phyloP scores from a whole-genome alignment of 805 yeast species.

The Ogataea paraovalis region DNA sequence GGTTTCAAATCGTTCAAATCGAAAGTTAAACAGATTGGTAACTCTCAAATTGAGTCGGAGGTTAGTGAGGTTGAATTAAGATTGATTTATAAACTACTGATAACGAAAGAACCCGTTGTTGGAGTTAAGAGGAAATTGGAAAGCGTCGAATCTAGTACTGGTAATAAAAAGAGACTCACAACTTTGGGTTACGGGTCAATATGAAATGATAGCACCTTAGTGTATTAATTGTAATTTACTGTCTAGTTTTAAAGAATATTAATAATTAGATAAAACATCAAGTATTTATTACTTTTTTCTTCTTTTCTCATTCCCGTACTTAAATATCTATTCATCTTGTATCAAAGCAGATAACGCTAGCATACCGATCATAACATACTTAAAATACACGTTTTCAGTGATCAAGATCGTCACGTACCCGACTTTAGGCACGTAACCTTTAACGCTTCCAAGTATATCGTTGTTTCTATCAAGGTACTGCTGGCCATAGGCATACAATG shows the following conservation, averaged over 20 bases:
- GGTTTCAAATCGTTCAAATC: constrained; percentile 10
- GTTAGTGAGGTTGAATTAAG: constrained; percentile 15
- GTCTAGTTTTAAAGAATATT: too few species aligned
- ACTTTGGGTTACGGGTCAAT: constrained; percentile 26
- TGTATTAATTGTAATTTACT: background rate
- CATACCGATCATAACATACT: constrained; percentile 70
- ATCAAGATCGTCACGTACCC: constrained; percentile 91
- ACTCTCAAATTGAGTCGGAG: constrained; percentile 8
- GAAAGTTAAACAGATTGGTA: constrained; percentile 6
- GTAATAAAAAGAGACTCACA: constrained; percentile 18
- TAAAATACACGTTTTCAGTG: constrained; percentile 83
- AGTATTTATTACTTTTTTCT: background rate
- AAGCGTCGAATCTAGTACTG: constrained; percentile 1
- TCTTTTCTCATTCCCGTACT: background rate
- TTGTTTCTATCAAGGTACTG: constrained; percentile 68
- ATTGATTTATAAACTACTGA: constrained; percentile 17
- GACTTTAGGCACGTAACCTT: constrained; percentile 81
- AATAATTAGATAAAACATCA: too few species aligned
- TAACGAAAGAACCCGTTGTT: constrained; percentile 5
- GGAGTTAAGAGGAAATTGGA: constrained; percentile 9
- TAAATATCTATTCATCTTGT: constrained; percentile 50
- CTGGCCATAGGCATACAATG: constrained; percentile 74
- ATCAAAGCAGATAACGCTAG: constrained; percentile 69
- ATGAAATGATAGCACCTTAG: background rate
- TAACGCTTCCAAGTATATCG: constrained; percentile 89